Percentiles rank a stretch among this genome's conserved stretches.
Evolutionary conservation across 176 grass and related monocot species (phyloP).

Genomic region (Lolium rigidum): DNA sequence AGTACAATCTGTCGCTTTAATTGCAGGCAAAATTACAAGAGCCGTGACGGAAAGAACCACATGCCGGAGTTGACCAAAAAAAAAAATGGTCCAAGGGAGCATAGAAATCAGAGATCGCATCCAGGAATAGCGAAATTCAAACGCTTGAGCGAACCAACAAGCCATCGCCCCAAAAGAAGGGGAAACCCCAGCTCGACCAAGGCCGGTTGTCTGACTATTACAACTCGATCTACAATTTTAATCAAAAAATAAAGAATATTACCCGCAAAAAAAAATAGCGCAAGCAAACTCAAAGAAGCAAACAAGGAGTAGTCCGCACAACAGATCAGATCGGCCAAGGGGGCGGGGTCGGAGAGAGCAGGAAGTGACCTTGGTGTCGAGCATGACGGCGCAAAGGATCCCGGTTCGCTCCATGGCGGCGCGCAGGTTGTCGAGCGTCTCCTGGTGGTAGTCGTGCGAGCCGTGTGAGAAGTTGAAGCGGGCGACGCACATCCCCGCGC

Average conservation of each 20-base stretch:
- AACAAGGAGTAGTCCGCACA: not conserved
- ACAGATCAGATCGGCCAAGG: not conserved
- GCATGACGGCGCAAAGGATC: conserved; percentile 97
- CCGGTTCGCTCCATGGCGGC: conserved; percentile 76
- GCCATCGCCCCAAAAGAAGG: not conserved
- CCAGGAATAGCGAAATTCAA: conserved; percentile 6
- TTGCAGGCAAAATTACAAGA: not conserved
- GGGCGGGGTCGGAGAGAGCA: too few relatives aligned
- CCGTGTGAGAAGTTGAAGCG: conserved; percentile 99
- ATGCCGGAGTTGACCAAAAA: not conserved
- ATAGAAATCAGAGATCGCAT: conserved; percentile 2
- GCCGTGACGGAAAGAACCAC: not conserved
- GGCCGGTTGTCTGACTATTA: not conserved
- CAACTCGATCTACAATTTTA: not conserved
- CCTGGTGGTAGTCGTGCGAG: conserved; percentile 95
- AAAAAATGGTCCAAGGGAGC: not conserved
- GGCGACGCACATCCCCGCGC: conserved; percentile 91
- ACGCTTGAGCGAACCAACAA: not conserved
- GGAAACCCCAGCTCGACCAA: not conserved
- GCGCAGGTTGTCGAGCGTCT: conserved; percentile 83
- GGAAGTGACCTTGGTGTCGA: conserved; percentile 75
- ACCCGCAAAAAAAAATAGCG: not conserved
- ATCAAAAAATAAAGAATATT: too few relatives aligned
- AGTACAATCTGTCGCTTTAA: not conserved
- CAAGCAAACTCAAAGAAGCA: not conserved